Percentiles rank a stretch among this genome's conserved stretches.
Conservation (phyloP, 345 rosid species). For the Physaria fendleri region DNA sequence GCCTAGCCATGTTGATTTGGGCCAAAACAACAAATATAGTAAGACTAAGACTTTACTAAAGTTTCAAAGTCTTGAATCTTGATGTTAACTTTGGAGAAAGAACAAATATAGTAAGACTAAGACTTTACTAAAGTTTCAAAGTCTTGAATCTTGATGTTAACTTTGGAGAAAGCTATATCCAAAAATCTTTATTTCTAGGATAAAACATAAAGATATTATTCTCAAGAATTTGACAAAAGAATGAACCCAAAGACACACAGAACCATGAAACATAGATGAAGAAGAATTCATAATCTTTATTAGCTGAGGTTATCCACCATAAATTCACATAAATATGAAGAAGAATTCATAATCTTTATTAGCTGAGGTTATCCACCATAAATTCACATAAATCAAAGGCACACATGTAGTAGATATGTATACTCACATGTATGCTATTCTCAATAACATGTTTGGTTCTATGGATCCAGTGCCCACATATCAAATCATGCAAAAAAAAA, state of each 20-base stretch:
- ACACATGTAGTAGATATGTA: background rate
- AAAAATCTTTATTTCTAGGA: background rate
- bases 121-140: too few relatives aligned
- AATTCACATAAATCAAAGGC: background rate
- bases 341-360: background rate
- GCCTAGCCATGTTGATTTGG: too few relatives aligned
- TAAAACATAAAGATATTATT: background rate
- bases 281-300: background rate
- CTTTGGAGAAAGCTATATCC: background rate
- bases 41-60: too few relatives aligned
- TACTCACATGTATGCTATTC: constrained; percentile 5
- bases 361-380: constrained; percentile 27
- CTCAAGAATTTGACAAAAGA: background rate
- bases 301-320: constrained; percentile 26
- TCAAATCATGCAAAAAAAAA: constrained; percentile 30
- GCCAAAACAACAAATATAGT: too few relatives aligned
- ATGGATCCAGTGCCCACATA: constrained; percentile 18
- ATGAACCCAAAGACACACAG: background rate
- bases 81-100: too few relatives aligned
- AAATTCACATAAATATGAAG: constrained; percentile 5
- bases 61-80: too few relatives aligned
- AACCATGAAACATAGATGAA: background rate
- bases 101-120: too few relatives aligned
- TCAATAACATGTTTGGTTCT: constrained; percentile 22
- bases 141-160: too few relatives aligned